Evolutionary conservation across 139 green algal genomes (phyloP), one percentile per base, ranked within the genome.

Genomic region (Coccomyxa sp.): DNA sequence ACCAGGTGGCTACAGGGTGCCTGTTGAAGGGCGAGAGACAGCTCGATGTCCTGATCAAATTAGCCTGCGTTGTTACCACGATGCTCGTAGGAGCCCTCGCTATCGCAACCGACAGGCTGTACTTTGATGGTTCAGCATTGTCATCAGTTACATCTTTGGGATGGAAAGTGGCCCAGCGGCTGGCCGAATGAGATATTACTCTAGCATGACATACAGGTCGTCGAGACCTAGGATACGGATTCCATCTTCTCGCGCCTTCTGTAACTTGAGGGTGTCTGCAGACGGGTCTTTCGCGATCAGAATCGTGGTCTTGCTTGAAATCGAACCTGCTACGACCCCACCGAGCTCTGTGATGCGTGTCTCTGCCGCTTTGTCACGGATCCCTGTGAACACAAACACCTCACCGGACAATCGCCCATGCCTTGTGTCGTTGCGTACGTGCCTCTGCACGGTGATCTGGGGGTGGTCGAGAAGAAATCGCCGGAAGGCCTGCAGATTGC

Each of bases 41-140:
- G 44, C 44, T 58, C 44, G 44, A 58, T 58, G 44, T 58, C 44
- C 44, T 58, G 44, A 58, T 58, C 10, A 58, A 58, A 58, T 14
- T 58, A 58, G 44, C 44, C 44, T 58, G 44, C 44, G 14, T 58
- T 14, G 44, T 58, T 58, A 58, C 44, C 44, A 58, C 44, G 44
- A 58, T 58, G 10, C 44, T 58, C 44, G 44, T 58, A 58, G 44
- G 44, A 58, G 44, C 44, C 44, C 44, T 58, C 44, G 44, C 44
- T 58, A 58, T 58, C 44, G 14, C 44, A 58, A 58, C 44, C 44
- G 44, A 58, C 44, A 58, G 44, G 14, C 14, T 58, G 44, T 58
- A 58, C 44, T 58, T 58, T 58, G 44, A 58, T 58, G 44, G 44
- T 58, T 58, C 44, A 58, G 44, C 44, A 58, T 58, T 58, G 44